Conservation (phyloP, 495 filamentous ascomycete species). For the Elasticomyces elasticus region DNA sequence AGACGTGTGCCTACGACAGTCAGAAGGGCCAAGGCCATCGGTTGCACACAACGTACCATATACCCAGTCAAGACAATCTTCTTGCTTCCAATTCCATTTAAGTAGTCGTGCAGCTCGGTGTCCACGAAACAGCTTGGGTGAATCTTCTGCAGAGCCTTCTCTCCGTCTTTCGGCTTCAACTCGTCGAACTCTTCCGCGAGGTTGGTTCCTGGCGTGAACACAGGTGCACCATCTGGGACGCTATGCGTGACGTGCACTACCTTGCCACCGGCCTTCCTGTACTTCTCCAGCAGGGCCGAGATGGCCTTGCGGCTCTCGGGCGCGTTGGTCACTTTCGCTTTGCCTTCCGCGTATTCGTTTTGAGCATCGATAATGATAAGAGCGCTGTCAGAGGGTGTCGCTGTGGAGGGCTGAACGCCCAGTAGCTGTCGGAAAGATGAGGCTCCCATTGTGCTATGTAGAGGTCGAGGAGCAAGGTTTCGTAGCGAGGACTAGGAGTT, state of each 20-base stretch:
- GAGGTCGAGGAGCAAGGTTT: no score
- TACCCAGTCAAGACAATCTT: conserved; percentile 46
- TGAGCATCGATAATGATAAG: conserved; percentile 58
- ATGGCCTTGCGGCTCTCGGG: conserved; percentile 39
- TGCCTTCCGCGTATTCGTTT: conserved; percentile 49
- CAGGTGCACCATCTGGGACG: conserved; percentile 45
- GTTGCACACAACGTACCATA: conserved; percentile 28
- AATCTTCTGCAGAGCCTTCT: conserved; percentile 41
- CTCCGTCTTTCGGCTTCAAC: conserved; percentile 37
- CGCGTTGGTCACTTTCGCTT: conserved; percentile 42
- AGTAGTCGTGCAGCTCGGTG: conserved; percentile 37
- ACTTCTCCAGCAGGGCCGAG: conserved; percentile 39
- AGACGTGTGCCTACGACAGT: conserved; percentile 44
- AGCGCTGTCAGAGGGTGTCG: conserved; percentile 42
- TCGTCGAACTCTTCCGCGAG: conserved; percentile 46
- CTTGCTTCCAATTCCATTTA: conserved; percentile 32
- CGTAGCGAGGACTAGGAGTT: no score
- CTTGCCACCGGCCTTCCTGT: conserved; percentile 39
- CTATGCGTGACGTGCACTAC: conserved; percentile 50
- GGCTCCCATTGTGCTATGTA: conserved; percentile 26
- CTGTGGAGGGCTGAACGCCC: conserved; percentile 40
- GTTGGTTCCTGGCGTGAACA: conserved; percentile 48
- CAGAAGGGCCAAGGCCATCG: neutral
- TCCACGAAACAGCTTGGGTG: conserved; percentile 40
- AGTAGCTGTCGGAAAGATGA: conserved; percentile 42